Conservation (phyloP, 805 yeast species). For the Ascoidea rubescens region DNA sequence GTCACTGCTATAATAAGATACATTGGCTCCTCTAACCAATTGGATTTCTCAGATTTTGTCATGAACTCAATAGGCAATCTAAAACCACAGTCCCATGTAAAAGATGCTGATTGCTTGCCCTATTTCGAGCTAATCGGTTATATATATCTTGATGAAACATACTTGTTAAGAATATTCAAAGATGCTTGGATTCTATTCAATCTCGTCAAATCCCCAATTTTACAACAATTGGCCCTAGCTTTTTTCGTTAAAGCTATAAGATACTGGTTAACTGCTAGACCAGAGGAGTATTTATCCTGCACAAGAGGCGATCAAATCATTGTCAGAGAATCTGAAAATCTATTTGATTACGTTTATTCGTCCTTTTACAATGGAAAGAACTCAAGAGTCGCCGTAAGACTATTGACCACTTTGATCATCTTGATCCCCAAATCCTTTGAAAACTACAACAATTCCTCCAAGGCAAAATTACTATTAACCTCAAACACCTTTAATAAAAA, state of each 20-base stretch:
- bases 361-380: too few species aligned
- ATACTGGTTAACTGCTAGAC: constrained; percentile 37
- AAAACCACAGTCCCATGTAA: constrained; percentile 6
- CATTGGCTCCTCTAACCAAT: constrained; percentile 5
- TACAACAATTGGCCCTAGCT: constrained; percentile 28
- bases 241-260: constrained; percentile 31
- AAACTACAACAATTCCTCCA: background rate
- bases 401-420: background rate
- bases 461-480: background rate
- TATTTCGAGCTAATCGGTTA: constrained; percentile 32
- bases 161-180: constrained; percentile 23
- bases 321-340: background rate
- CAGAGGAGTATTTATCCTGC: constrained; percentile 25
- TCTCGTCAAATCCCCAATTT: constrained; percentile 27
- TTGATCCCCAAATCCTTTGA: background rate
- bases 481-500: constrained; percentile 1
- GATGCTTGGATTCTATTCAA: constrained; percentile 23
- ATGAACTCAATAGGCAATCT: too few species aligned
- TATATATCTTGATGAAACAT: constrained; percentile 25
- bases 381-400: background rate
- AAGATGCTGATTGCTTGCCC: constrained; percentile 25
- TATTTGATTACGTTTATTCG: background rate
- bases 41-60: constrained; percentile 6
- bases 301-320: background rate
- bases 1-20: constrained; percentile 6